These are phyloP conservation scores for Friedmanniomyces simplex DNA, from an alignment of 495 filamentous ascomycete genomes.

Conservation along the genomic window DNA sequence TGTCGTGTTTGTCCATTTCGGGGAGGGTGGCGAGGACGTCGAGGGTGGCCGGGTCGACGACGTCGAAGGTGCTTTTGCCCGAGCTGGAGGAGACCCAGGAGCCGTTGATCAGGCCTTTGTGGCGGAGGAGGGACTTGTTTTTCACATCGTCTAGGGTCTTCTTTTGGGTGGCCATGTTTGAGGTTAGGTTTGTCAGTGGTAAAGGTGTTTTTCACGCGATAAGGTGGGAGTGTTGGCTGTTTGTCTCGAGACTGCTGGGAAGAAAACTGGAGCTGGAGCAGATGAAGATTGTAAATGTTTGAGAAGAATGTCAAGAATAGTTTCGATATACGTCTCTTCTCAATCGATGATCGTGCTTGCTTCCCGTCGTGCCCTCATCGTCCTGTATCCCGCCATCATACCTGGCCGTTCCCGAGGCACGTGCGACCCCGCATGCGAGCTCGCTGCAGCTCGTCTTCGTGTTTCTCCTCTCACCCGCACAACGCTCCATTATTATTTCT, in stretches of 20 bases:
- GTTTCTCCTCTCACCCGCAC: not conserved
- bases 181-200: not conserved
- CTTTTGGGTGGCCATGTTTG: conserved; percentile 9
- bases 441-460: not conserved
- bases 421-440: not conserved
- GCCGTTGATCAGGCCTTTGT: conserved; percentile 15
- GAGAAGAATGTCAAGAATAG: no score
- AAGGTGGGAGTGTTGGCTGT: no score
- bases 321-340: not conserved
- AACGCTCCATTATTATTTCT: not conserved
- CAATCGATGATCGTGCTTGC: not conserved
- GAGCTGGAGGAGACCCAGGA: conserved; percentile 9
- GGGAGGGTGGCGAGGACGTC: conserved; percentile 14
- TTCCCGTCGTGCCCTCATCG: not conserved
- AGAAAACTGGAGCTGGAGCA: not conserved
- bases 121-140: conserved; percentile 10
- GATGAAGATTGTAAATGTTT: no score
- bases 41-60: conserved; percentile 16
- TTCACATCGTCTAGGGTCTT: conserved; percentile 9
- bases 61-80: conserved; percentile 14
- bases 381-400: no score
- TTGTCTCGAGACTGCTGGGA: not conserved
- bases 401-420: not conserved
- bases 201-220: no score
- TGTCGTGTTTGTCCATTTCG: conserved; percentile 12